Conservation (phyloP, 1,139 yeast genomes). For the Meyerozyma sp. region DNA sequence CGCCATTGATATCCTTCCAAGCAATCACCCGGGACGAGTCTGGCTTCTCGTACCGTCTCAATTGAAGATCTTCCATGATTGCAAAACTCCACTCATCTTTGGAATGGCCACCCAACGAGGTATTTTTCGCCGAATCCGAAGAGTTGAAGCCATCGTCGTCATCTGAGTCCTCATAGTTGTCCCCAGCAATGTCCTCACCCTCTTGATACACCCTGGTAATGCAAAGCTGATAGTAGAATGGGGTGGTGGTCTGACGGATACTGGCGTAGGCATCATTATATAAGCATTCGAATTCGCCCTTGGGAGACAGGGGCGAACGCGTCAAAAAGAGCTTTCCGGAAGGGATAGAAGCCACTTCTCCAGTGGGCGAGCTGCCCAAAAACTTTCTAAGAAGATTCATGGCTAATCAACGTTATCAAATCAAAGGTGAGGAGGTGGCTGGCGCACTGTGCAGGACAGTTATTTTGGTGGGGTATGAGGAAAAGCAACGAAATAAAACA, state of each 20-base stretch:
- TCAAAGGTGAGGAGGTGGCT: background rate
- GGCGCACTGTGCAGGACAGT: background rate
- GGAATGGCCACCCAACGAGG: conserved; percentile 23
- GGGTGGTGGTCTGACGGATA: conserved; percentile 63
- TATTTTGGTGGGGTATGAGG: background rate
- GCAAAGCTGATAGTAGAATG: conserved; percentile 65
- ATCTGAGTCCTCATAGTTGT: conserved; percentile 40
- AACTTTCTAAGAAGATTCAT: conserved; percentile 81
- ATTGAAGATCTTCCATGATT: conserved; percentile 56
- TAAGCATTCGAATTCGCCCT: conserved; percentile 81
- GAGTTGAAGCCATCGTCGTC: conserved; percentile 53
- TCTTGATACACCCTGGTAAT: conserved; percentile 67
- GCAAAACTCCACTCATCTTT: conserved; percentile 66
- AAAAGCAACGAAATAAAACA: background rate
- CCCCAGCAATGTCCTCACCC: conserved; percentile 48
- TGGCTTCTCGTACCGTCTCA: conserved; percentile 32
- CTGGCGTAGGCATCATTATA: conserved; percentile 74
- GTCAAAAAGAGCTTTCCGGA: conserved; percentile 74
- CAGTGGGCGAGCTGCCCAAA: conserved; percentile 56
- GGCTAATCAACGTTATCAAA: background rate
- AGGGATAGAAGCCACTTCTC: conserved; percentile 69
- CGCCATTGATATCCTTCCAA: conserved; percentile 85
- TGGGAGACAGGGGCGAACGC: conserved; percentile 74
- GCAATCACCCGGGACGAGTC: conserved; percentile 46
- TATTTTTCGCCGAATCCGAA: conserved; percentile 21